Evolutionary conservation across 331 rosid species (phyloP).

Genomic region (Acacia pycnantha): DNA sequence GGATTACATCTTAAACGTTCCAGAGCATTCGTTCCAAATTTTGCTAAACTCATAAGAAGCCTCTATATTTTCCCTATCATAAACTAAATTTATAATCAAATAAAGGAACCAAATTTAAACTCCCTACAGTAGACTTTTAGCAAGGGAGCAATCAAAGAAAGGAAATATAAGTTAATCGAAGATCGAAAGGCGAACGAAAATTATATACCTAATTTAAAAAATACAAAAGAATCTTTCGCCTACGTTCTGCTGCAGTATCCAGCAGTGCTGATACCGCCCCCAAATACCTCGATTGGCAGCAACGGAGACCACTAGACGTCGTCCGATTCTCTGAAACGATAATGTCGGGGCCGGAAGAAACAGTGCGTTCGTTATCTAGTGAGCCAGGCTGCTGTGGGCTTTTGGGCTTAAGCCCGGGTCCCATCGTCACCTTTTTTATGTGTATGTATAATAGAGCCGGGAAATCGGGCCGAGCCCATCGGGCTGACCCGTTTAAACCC

Average conservation of each 20-base stretch:
- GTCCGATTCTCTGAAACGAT: neutral
- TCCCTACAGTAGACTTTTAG: neutral
- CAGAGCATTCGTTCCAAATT: neutral
- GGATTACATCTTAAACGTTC: constrained; percentile 49
- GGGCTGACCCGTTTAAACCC: too few relatives aligned
- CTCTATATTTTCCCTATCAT: constrained; percentile 42
- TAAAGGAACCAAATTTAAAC: neutral
- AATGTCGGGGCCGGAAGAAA: neutral
- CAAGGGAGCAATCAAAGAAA: constrained; percentile 6
- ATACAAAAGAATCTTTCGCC: constrained; percentile 26
- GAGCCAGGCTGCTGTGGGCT: constrained; percentile 22
- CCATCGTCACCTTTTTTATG: neutral
- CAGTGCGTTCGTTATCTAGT: neutral
- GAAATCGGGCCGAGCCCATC: too few relatives aligned
- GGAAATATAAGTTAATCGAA: neutral
- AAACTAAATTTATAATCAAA: neutral
- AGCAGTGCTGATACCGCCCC: constrained; percentile 28
- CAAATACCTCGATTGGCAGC: neutral
- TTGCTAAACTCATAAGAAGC: constrained; percentile 39
- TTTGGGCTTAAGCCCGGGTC: constrained; percentile 37
- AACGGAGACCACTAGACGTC: neutral
- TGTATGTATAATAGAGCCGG: neutral
- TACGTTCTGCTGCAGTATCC: constrained; percentile 55
- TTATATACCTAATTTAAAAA: neutral
- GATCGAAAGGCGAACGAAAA: constrained; percentile 15